Conservation (phyloP, 176 grass and related monocot species). For the Thalia dealbata region DNA sequence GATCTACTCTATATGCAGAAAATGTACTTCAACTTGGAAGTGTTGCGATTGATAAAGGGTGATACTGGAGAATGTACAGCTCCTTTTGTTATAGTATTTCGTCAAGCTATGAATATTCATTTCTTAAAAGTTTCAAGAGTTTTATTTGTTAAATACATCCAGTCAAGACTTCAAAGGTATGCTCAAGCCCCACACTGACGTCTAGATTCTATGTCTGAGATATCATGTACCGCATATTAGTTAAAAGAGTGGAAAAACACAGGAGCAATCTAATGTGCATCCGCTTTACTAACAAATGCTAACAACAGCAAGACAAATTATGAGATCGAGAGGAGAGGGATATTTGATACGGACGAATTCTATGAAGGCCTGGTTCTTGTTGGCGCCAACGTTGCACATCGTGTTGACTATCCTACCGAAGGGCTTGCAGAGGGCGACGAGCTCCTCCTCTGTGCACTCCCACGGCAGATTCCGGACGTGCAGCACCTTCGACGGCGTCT, state of each 20-base stretch:
- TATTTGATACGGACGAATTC: not conserved
- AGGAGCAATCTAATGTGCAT: not conserved
- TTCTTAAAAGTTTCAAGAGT: too few relatives aligned
- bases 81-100: not conserved
- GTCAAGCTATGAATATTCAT: not conserved
- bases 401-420: constrained; percentile 9
- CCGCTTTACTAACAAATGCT: not conserved
- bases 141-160: not conserved
- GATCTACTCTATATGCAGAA: too few relatives aligned
- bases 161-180: not conserved
- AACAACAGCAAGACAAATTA: not conserved
- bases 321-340: not conserved
- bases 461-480: constrained; percentile 8
- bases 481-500: constrained; percentile 10
- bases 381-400: constrained; percentile 13
- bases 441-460: constrained; percentile 3
- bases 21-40: too few relatives aligned
- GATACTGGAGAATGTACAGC: not conserved
- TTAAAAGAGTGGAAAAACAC: not conserved
- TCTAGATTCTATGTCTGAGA: not conserved
- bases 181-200: not conserved
- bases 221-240: not conserved
- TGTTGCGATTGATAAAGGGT: too few relatives aligned
- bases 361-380: constrained; percentile 10
- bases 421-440: constrained; percentile 1